These are phyloP conservation scores for Arabidopsis lyrata DNA, from an alignment of 441 rosid species.

Conservation along the genomic window DNA sequence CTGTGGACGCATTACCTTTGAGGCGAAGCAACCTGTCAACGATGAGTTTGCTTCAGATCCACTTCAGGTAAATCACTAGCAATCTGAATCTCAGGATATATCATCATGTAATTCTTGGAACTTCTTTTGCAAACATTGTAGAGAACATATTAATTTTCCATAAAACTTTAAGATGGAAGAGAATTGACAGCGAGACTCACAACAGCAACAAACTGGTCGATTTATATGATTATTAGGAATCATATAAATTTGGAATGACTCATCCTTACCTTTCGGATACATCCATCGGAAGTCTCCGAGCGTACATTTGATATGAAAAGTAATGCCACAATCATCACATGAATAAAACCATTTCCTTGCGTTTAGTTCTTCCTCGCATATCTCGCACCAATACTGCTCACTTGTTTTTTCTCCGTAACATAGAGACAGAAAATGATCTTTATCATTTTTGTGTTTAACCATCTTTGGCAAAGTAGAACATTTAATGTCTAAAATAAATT, in stretches of 20 bases:
- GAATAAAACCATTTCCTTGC: slow-evolving; percentile 34
- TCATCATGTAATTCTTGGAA: too few species aligned
- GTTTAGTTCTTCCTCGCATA: slow-evolving; percentile 32
- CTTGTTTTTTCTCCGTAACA: slow-evolving; percentile 3
- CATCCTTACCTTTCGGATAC: neutral
- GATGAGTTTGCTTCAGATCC: slow-evolving; percentile 24
- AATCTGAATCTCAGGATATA: neutral
- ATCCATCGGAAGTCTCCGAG: slow-evolving; percentile 6
- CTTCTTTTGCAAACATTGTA: neutral
- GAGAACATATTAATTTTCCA: neutral
- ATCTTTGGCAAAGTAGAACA: slow-evolving; percentile 35
- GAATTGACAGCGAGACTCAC: neutral
- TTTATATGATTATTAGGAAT: neutral
- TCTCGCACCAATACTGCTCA: slow-evolving; percentile 30
- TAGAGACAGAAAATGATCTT: slow-evolving; percentile 26
- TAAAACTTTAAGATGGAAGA: neutral
- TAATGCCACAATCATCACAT: slow-evolving; percentile 23
- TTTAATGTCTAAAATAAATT: slow-evolving; percentile 20
- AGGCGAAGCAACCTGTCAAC: neutral
- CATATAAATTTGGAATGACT: accelerated
- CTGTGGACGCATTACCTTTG: neutral
- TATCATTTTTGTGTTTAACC: slow-evolving; percentile 30
- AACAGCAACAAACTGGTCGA: neutral
- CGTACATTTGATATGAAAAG: slow-evolving; percentile 35
- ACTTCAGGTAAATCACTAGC: neutral